Percentiles rank a stretch among this genome's conserved stretches.
These are phyloP conservation scores for Lanmaoa pseudosensibilis DNA, from an alignment of 768 basidiomycete species.

Conservation along the genomic window DNA sequence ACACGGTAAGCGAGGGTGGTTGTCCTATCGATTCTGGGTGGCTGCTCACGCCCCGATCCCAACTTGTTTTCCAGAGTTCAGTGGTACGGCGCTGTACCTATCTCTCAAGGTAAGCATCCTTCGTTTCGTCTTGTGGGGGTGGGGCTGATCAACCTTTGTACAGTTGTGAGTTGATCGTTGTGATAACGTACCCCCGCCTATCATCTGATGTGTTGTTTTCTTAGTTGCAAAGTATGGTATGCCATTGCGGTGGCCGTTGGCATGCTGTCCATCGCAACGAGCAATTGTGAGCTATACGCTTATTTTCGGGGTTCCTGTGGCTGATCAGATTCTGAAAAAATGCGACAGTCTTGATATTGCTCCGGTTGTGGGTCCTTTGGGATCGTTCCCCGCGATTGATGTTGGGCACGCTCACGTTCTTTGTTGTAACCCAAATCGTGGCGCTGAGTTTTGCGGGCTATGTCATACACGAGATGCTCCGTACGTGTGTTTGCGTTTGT, in stretches of 20 bases:
- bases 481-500: conserved; percentile 19
- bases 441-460: conserved; percentile 25
- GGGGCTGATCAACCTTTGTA: not conserved
- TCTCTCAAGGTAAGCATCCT: conserved; percentile 16
- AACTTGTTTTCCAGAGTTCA: conserved; percentile 18
- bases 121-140: not conserved
- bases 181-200: not conserved
- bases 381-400: conserved; percentile 29
- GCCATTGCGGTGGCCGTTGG: conserved; percentile 29
- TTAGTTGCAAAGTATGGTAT: conserved; percentile 29
- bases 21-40: not conserved
- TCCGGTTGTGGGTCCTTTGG: conserved; percentile 43
- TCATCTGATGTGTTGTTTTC: conserved; percentile 1
- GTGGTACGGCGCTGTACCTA: conserved; percentile 14
- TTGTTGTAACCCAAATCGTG: conserved; percentile 30
- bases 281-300: conserved; percentile 33
- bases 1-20: conserved; percentile 25
- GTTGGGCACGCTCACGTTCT: conserved; percentile 30
- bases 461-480: conserved; percentile 26
- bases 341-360: conserved; percentile 36
- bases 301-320: not conserved
- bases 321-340: conserved; percentile 8
- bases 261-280: conserved; percentile 35
- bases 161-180: conserved; percentile 20
- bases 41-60: not conserved